Evolutionary conservation across 768 basidiomycete genomes (phyloP).

Genomic region (Termitomyces heimii): DNA sequence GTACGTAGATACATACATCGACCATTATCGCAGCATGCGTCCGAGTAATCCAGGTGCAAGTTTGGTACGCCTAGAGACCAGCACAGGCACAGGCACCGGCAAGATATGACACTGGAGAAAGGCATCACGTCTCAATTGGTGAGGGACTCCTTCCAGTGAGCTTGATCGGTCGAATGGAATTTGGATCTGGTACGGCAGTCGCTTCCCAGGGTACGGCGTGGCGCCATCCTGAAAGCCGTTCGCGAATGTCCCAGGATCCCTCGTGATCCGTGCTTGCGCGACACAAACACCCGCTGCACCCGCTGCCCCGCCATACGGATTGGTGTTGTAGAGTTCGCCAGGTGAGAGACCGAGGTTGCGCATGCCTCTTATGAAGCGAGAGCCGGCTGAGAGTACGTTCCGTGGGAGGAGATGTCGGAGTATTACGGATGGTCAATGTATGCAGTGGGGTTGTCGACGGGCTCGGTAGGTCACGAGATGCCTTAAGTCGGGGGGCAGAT

Average conservation of each 20-base stretch:
- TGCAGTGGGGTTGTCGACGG: not conserved
- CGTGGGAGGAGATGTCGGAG: slow-evolving; percentile 28
- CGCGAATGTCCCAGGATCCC: slow-evolving; percentile 22
- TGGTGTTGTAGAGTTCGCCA: slow-evolving; percentile 30
- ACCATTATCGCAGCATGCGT: too few species aligned
- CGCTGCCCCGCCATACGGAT: slow-evolving; percentile 16
- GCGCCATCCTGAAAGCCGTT: slow-evolving; percentile 29
- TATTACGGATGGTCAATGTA: slow-evolving; percentile 2
- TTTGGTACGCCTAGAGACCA: too few species aligned
- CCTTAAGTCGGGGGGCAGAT: too few species aligned
- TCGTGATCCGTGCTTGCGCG: slow-evolving; percentile 30
- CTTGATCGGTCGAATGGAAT: too few species aligned
- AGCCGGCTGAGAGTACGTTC: slow-evolving; percentile 47
- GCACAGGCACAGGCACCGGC: too few species aligned
- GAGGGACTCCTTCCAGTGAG: too few species aligned
- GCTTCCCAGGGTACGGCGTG: slow-evolving; percentile 33
- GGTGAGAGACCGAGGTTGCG: slow-evolving; percentile 17
- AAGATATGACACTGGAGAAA: too few species aligned
- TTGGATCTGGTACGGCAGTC: too few species aligned
- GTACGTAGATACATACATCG: too few species aligned
- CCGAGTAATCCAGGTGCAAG: too few species aligned
- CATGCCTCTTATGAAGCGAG: slow-evolving; percentile 40
- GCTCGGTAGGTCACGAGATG: too few species aligned
- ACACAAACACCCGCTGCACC: slow-evolving; percentile 39
- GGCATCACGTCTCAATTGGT: too few species aligned